Evolutionary conservation across 768 basidiomycete species (phyloP), one percentile per base, ranked within the genome.

Genomic region (Infundibulicybe gibba): DNA sequence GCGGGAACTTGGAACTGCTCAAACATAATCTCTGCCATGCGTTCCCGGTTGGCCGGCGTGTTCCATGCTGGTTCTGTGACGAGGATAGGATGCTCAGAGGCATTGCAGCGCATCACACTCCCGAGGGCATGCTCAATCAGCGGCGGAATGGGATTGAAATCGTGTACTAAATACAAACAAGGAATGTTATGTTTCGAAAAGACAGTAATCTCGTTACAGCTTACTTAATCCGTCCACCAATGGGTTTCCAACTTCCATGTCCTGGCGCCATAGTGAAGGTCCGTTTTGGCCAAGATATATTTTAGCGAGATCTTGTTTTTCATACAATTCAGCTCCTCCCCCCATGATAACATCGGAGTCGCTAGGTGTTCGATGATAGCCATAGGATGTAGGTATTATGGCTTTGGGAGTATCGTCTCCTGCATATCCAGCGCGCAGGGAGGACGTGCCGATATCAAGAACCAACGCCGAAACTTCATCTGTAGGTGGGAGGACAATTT

Each of bases 381-480:
- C 94, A 66, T 92, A 98, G 38, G 81, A 76, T 3, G 94, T 89
- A 6, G 97, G 89, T 52, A 95, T 81, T 51, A 97, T 83, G 14
- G 90, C 87, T 66, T 92, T 91, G 14, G 97, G 97, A 10, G 88
- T 81, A 59, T 98, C 97, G 67, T 98, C 95, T 40, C 97, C 97
- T 10, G 97, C 95, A 65, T 98, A 97, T 44, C 97, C 97, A 10
- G 93, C 92, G 61, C 97, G 85, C 45, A 94, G 70, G 8, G 92
- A 87, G 19, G 88, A 87, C 10, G 89, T 75, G 21, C 97, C 97
- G 61, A 98, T 87, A 71, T 99, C 97, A 32, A 99, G 71, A 17
- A 98, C 97, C 44, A 98, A 72, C 25, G 95, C 97, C 32, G 93
- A 88, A n/a, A 98, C 93, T 71, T 97, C 94, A 62, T 97, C 94